Evolutionary conservation across 2,329 filamentous ascomycete species (phyloP).

Genomic region (Aspergillus tamarii): DNA sequence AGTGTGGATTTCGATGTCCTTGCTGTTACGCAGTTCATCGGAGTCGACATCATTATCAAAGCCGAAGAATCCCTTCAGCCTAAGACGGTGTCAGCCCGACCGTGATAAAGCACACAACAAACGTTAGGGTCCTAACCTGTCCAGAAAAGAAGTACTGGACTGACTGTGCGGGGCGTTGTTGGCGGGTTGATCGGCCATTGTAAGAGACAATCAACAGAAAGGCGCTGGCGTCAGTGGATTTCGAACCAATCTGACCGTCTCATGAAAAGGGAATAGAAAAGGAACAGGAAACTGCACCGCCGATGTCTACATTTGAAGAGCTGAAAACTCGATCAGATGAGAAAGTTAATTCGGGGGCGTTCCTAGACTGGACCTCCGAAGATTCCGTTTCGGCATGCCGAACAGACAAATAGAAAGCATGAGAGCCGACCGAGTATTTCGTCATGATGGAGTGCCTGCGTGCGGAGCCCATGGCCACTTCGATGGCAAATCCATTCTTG

Average conservation of each 20-base stretch:
- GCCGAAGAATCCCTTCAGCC: background rate
- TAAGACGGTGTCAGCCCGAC: background rate
- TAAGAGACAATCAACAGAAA: background rate
- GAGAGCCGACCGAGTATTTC: background rate
- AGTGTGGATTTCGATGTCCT: constrained; percentile 33
- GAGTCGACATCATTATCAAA: background rate
- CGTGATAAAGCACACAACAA: background rate
- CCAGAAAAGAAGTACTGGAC: background rate
- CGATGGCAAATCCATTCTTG: constrained; percentile 1
- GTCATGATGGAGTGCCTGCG: background rate
- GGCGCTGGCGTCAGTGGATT: background rate
- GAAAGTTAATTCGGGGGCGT: background rate
- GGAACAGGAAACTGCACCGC: constrained; percentile 2
- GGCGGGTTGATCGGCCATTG: constrained; percentile 2
- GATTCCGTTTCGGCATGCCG: constrained; percentile 1
- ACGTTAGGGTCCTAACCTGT: background rate
- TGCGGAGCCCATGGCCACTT: background rate
- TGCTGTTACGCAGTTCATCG: constrained; percentile 24
- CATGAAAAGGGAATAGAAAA: background rate
- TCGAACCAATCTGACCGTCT: background rate
- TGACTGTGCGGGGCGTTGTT: background rate
- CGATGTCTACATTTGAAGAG: background rate
- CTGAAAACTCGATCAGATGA: background rate
- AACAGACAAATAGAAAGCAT: background rate
- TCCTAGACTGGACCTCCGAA: background rate